A percentile compares a stretch with the other conserved stretches of the same genome.
Conservation (phyloP, 129 eudicot genomes). For the Escallonia herrerae region DNA sequence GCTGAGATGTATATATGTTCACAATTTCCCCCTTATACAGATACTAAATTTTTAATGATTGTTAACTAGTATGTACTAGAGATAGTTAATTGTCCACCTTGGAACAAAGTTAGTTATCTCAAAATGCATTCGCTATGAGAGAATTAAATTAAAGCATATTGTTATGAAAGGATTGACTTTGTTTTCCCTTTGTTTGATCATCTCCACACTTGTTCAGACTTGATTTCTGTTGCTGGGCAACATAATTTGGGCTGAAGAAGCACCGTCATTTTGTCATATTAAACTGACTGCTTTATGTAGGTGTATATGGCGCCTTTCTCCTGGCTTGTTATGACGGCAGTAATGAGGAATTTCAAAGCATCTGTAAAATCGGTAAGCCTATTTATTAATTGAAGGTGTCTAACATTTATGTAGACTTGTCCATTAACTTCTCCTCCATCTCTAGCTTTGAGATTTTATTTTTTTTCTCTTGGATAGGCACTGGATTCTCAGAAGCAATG, state of each 20-base stretch:
- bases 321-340: conserved; percentile 87
- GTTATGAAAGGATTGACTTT: no score
- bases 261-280: background rate
- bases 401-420: background rate
- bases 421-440: background rate
- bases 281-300: conserved; percentile 22
- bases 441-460: conserved; percentile 1
- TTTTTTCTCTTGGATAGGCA: conserved; percentile 37
- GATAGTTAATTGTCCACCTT: no score
- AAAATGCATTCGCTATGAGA: no score
- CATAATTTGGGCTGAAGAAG: background rate
- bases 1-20: no score
- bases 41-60: no score
- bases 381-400: background rate
- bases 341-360: conserved; percentile 87
- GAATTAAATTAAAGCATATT: no score
- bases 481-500: conserved; percentile 83
- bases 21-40: no score
- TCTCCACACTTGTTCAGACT: no score
- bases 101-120: no score
- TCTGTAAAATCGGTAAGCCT: conserved; percentile 77
- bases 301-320: conserved; percentile 90
- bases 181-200: no score
- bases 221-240: no score
- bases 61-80: no score